Evolutionary conservation across 345 rosid species (phyloP).

Genomic region (Gossypium sturtianum): DNA sequence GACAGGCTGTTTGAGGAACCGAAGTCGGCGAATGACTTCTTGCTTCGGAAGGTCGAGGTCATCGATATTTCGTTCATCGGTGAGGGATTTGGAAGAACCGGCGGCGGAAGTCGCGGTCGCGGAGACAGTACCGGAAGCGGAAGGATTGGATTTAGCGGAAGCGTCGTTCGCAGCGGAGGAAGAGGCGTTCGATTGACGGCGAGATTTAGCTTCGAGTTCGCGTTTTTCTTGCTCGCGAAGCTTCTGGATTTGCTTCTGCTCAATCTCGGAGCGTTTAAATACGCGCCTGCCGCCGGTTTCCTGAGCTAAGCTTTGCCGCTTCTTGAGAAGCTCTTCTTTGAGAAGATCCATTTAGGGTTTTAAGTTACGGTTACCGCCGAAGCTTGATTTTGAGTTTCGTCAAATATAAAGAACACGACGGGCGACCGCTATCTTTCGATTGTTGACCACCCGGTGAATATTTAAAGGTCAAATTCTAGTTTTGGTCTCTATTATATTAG

Average conservation of each 20-base stretch:
- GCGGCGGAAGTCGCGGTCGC: slow-evolving; percentile 31
- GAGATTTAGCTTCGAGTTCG: slow-evolving; percentile 76
- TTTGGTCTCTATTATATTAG: neutral
- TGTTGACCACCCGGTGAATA: neutral
- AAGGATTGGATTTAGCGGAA: slow-evolving; percentile 27
- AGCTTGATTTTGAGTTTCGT: neutral
- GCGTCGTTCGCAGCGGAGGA: slow-evolving; percentile 22
- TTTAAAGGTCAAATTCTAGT: neutral
- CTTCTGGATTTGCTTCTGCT: slow-evolving; percentile 77
- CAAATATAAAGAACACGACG: neutral
- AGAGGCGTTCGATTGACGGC: slow-evolving; percentile 38
- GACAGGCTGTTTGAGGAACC: slow-evolving; percentile 84
- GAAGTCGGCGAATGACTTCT: slow-evolving; percentile 86
- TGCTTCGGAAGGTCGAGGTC: slow-evolving; percentile 72
- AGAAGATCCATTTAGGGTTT: slow-evolving; percentile 62
- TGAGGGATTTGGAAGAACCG: slow-evolving; percentile 59
- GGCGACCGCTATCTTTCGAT: neutral
- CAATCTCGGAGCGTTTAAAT: slow-evolving; percentile 88
- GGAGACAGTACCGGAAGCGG: slow-evolving; percentile 31
- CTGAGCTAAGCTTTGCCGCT: slow-evolving; percentile 58
- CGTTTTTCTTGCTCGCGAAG: slow-evolving; percentile 82
- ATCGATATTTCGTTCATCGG: slow-evolving; percentile 74
- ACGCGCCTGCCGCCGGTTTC: slow-evolving; percentile 78
- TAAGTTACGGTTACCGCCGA: neutral
- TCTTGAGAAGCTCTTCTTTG: slow-evolving; percentile 53